These are phyloP conservation scores for Xylaria polymorpha DNA, from an alignment of 2,329 filamentous ascomycete species.

Conservation along the genomic window DNA sequence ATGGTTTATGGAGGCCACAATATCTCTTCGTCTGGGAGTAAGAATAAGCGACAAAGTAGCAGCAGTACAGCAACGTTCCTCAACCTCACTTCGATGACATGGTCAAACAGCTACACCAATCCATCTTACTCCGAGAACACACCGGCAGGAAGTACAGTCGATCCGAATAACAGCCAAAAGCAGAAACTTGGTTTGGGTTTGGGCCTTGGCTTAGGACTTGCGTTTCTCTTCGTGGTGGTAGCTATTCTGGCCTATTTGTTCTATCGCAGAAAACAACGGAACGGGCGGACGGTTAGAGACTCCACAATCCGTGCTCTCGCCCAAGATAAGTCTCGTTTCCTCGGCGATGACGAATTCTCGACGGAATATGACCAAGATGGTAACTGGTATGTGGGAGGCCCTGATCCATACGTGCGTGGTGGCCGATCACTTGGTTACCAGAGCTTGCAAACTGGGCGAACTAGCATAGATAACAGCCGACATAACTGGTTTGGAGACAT, in stretches of 20 bases:
- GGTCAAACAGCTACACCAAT: constrained; percentile 63
- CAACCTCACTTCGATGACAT: constrained; percentile 68
- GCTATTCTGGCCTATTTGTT: constrained; percentile 61
- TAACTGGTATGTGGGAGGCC: constrained; percentile 60
- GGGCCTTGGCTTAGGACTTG: constrained; percentile 74
- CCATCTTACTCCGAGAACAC: constrained; percentile 48
- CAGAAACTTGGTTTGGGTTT: constrained; percentile 69
- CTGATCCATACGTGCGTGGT: constrained; percentile 56
- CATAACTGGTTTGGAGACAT: constrained; percentile 47
- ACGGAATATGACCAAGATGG: constrained; percentile 45
- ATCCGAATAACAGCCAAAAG: constrained; percentile 37
- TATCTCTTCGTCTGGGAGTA: constrained; percentile 54
- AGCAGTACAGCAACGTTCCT: constrained; percentile 58
- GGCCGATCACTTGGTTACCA: constrained; percentile 63
- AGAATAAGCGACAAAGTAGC: constrained; percentile 51
- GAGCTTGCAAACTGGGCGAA: constrained; percentile 55
- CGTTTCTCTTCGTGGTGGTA: constrained; percentile 63
- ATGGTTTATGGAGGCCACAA: constrained; percentile 73
- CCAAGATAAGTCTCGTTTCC: constrained; percentile 61
- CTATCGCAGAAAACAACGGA: constrained; percentile 60
- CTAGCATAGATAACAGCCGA: constrained; percentile 45
- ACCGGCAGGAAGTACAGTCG: constrained; percentile 25
- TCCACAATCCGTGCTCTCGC: constrained; percentile 61
- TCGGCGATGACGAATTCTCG: constrained; percentile 56
- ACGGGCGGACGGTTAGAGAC: constrained; percentile 55